phyloP scores from a whole-genome alignment of 148 eudicot species.

The Cornus suecica region DNA sequence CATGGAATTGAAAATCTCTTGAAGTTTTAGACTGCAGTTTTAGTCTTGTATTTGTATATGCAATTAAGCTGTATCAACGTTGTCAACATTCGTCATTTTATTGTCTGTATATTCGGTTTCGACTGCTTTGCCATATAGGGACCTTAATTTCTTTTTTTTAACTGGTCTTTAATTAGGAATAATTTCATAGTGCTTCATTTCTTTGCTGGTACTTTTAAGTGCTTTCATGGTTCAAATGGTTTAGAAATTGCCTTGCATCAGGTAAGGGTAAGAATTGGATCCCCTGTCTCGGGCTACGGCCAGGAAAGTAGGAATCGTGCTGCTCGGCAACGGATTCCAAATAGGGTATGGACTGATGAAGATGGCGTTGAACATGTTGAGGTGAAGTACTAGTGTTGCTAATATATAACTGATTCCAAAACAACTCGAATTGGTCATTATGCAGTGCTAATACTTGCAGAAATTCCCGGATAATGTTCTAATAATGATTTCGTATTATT shows the following conservation, averaged over 20 bases:
- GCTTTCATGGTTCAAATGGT: conserved; percentile 3
- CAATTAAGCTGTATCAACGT: neutral
- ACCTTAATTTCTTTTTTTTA: neutral
- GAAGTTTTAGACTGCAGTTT: neutral
- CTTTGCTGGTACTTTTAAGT: neutral
- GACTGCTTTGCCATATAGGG: neutral
- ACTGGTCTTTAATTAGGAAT: neutral
- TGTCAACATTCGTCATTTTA: neutral
- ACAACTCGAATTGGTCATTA: neutral
- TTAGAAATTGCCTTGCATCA: conserved; percentile 21
- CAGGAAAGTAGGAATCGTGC: conserved; percentile 88
- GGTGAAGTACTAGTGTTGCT: conserved; percentile 28
- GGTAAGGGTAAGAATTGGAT: conserved; percentile 84
- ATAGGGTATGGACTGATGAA: conserved; percentile 76
- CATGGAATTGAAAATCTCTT: neutral
- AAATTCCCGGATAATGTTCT: neutral
- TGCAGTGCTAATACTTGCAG: neutral
- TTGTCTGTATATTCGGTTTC: neutral
- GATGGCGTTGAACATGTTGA: conserved; percentile 86
- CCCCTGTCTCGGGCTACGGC: conserved; percentile 87
- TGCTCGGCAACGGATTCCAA: conserved; percentile 81
- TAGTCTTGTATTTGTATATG: neutral
- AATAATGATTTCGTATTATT: too few relatives aligned
- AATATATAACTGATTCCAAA: neutral
- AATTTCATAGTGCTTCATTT: neutral